phyloP scores from a whole-genome alignment of 73 alveolate genomes.

The Symbiodinium natans region DNA sequence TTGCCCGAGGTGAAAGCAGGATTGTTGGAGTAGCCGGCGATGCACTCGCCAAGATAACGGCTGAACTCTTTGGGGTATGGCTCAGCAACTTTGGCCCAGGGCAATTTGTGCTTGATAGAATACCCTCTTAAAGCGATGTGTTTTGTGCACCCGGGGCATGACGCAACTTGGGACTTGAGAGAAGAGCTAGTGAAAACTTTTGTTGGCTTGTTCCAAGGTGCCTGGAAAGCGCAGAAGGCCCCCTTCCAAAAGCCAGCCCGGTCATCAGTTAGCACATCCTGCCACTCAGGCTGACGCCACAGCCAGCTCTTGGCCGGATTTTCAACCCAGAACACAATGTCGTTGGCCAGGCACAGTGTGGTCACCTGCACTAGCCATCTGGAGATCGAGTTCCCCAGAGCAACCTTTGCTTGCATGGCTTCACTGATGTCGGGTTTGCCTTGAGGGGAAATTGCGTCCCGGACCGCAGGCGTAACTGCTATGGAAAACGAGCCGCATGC shows the following conservation, averaged over 20 bases:
- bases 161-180: background rate
- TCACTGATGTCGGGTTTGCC: background rate
- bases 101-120: background rate
- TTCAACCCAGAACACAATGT: background rate
- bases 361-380: background rate
- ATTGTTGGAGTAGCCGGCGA: background rate
- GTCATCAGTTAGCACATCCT: background rate
- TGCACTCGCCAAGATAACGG: background rate
- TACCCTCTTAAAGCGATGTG: background rate
- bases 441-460: background rate
- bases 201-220: background rate
- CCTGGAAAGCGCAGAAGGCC: background rate
- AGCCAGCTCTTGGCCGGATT: background rate
- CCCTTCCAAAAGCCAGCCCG: background rate
- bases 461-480: background rate
- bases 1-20: background rate
- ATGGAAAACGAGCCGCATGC: background rate
- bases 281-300: background rate
- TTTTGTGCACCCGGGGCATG: background rate
- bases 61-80: background rate
- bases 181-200: background rate
- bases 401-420: background rate
- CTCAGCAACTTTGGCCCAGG: slow-evolving; percentile 24
- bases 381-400: background rate
- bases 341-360: background rate